A percentile compares a stretch with the other conserved stretches of the same genome.
These are phyloP conservation scores for Dactylellina haptotyla DNA, from an alignment of 2,329 filamentous ascomycete species.

Conservation along the genomic window DNA sequence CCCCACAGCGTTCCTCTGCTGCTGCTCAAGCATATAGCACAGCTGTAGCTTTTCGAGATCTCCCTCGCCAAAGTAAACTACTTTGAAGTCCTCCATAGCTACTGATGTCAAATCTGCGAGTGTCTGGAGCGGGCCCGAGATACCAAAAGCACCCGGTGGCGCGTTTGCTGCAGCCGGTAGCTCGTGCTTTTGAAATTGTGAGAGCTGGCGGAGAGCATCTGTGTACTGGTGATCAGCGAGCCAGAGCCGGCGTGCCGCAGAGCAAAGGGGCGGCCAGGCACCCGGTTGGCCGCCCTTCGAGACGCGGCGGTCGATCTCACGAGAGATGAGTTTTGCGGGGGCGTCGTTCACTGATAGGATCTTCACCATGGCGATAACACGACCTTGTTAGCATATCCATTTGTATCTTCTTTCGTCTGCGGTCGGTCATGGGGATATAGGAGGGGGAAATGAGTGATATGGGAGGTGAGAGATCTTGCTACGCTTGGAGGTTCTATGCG, in stretches of 20 bases:
- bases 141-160: conserved; percentile 53
- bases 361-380: conserved; percentile 2
- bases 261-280: conserved; percentile 56
- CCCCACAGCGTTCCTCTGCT: conserved; percentile 56
- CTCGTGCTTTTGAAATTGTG: conserved; percentile 49
- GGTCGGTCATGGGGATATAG: neutral
- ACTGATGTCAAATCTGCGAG: conserved; percentile 57
- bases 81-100: conserved; percentile 56
- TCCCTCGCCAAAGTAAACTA: conserved; percentile 54
- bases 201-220: conserved; percentile 43
- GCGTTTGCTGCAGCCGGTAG: conserved; percentile 44
- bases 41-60: conserved; percentile 56
- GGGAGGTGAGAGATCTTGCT: too few species aligned
- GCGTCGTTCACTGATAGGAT: conserved; percentile 51
- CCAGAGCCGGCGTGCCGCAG: conserved; percentile 56
- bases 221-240: conserved; percentile 52
- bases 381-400: conserved; percentile 1
- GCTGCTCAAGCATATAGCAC: conserved; percentile 57
- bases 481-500: conserved; percentile 17
- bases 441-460: neutral
- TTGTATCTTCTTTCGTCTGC: neutral
- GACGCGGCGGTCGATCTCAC: conserved; percentile 56
- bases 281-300: conserved; percentile 54
- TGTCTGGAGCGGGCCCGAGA: conserved; percentile 57
- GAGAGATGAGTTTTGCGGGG: conserved; percentile 55